Evolutionary conservation across 495 filamentous ascomycete genomes (phyloP).

Genomic region (Astrothelium subdiscretum): DNA sequence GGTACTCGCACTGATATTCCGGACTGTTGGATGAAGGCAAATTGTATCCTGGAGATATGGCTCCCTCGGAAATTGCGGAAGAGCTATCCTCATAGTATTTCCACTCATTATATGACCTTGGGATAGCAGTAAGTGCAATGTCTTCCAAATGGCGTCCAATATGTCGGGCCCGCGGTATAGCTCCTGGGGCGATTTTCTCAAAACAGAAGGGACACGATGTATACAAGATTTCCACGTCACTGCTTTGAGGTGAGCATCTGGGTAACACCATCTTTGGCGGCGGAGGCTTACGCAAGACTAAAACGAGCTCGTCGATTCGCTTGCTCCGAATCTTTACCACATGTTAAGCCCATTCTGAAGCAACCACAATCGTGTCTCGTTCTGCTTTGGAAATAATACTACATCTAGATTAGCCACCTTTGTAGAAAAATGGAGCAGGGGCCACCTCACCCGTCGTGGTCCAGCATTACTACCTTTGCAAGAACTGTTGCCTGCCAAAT

Average conservation of each 20-base stretch:
- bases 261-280: too few relatives aligned
- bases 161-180: background rate
- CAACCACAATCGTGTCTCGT: background rate
- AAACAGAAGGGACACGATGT: background rate
- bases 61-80: background rate
- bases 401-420: background rate
- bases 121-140: background rate
- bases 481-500: background rate
- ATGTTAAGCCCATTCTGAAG: background rate
- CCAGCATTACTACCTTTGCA: background rate
- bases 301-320: background rate
- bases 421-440: background rate
- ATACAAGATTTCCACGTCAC: background rate
- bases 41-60: background rate
- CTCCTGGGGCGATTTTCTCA: background rate
- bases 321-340: background rate
- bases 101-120: background rate
- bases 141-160: background rate
- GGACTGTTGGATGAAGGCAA: too few relatives aligned
- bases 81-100: background rate
- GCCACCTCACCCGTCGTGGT: background rate
- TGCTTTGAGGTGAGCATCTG: background rate
- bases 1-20: too few relatives aligned
- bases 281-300: background rate
- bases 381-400: background rate